phyloP scores from a whole-genome alignment of 192 early-diverging fungal species.

The Neocallimastix lanati region DNA sequence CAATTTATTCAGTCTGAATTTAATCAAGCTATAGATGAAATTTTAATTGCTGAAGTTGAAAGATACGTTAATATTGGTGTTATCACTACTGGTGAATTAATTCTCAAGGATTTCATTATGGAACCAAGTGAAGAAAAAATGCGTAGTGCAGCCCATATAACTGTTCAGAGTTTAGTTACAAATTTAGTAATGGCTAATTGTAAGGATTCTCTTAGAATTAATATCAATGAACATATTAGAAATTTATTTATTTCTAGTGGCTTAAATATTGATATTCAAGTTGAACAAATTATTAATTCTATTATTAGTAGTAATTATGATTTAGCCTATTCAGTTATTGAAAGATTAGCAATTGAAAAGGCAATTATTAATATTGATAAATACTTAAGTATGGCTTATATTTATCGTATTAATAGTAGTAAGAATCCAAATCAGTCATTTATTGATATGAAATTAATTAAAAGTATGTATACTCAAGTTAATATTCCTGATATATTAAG shows the following conservation, averaged over 20 bases:
- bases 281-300: slow-evolving; percentile 67
- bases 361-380: slow-evolving; percentile 85
- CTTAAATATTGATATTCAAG: slow-evolving; percentile 2
- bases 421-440: background rate
- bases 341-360: slow-evolving; percentile 89
- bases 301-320: slow-evolving; percentile 86
- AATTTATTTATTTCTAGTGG: background rate
- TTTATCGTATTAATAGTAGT: slow-evolving; percentile 46
- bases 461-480: background rate
- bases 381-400: slow-evolving; percentile 40
- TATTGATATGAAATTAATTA: background rate
- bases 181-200: slow-evolving; percentile 74
- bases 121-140: slow-evolving; percentile 89
- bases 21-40: background rate
- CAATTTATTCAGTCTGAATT: background rate
- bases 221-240: background rate
- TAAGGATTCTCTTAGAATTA: slow-evolving; percentile 70
- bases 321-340: slow-evolving; percentile 78
- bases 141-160: slow-evolving; percentile 80
- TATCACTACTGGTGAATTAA: slow-evolving; percentile 76
- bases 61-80: slow-evolving; percentile 81
- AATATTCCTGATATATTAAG: background rate
- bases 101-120: slow-evolving; percentile 87
- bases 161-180: slow-evolving; percentile 83
- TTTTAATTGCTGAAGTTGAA: slow-evolving; percentile 73